Evolutionary conservation across 345 rosid species (phyloP), one percentile per base, ranked within the genome.

Genomic region (Nasturtium officinale): DNA sequence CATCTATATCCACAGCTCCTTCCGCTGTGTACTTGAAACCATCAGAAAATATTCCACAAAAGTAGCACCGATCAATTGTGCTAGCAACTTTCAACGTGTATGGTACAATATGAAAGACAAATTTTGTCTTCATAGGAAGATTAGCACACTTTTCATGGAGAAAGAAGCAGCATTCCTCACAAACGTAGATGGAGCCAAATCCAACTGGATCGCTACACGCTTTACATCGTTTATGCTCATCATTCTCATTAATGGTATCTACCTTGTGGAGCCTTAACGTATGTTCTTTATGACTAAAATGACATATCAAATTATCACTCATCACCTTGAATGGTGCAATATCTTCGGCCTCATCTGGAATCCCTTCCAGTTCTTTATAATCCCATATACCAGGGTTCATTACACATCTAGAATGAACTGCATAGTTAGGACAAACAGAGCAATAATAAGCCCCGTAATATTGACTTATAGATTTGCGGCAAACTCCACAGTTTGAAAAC

Each of bases 141-240:
- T 37, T 60, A 37, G 47, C 64, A 59, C 30, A 59, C 12, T 37
- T 59, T 37, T 59, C 37, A 25, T 61, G 66, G 8, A 61, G 66
- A 15, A 42, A 2, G 5, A 30, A 65, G 6, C 1, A 9, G 32
- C 21, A 50, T 20, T 20, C 29, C 33, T 1, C 21, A 47, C 57
- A 30, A 1, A 7, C 0, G 8, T 32, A 47, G 6, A 33, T 3
- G 0, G 56, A 4, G 1, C 2, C 56, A 18, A 18, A 65, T 7
- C 42, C 30, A 26, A 65, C 70, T 12, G 28, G 57, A 17, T 17
- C 9, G 32, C 9, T 2, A 13, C 66, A 42, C 23, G 67, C 67
- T 42, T 0, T 5, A 43, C 37, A 61, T 40, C 13, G 52, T 62
- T 2, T n/a, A 6, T 6, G 3, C 25, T 42, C 32, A 42, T 23